Conservation (phyloP, 148 eudicot species). For the Cornus florida region DNA sequence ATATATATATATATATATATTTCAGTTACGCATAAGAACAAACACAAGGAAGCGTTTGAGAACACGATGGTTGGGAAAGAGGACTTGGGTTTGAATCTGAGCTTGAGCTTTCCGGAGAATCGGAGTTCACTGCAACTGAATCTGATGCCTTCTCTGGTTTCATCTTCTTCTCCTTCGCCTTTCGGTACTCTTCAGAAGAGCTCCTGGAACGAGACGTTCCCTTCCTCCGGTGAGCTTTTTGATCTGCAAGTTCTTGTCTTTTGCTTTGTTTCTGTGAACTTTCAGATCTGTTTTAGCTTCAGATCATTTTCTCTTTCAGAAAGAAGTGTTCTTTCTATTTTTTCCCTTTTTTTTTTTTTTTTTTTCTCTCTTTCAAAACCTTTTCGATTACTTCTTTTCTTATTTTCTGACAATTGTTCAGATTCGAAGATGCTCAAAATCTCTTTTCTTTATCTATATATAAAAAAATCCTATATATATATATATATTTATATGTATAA, state of each 20-base stretch:
- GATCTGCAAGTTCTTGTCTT: not conserved
- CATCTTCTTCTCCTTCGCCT: conserved; percentile 18
- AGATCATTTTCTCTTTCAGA: not conserved
- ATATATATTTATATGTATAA: too few relatives aligned
- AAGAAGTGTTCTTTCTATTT: not conserved
- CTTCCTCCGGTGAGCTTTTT: not conserved
- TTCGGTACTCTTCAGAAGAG: conserved; percentile 29
- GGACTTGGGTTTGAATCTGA: conserved; percentile 52
- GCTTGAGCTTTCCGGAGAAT: conserved; percentile 32
- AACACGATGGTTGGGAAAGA: conserved; percentile 47
- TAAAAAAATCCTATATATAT: not conserved
- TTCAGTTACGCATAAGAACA: not conserved
- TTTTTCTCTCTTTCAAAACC: not conserved
- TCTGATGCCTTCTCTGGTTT: conserved; percentile 25
- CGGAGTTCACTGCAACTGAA: conserved; percentile 28
- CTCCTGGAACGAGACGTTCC: conserved; percentile 32
- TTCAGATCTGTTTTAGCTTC: not conserved
- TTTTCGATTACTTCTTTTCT: not conserved
- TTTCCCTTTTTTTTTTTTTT: not conserved
- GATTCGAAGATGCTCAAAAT: not conserved
- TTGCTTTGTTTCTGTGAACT: not conserved
- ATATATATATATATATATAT: too few relatives aligned
- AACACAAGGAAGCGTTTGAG: not conserved
- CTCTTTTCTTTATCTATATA: not conserved
- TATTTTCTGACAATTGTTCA: not conserved